phyloP scores from a whole-genome alignment of 768 basidiomycete species.

The Leucocoprinus birnbaumii region DNA sequence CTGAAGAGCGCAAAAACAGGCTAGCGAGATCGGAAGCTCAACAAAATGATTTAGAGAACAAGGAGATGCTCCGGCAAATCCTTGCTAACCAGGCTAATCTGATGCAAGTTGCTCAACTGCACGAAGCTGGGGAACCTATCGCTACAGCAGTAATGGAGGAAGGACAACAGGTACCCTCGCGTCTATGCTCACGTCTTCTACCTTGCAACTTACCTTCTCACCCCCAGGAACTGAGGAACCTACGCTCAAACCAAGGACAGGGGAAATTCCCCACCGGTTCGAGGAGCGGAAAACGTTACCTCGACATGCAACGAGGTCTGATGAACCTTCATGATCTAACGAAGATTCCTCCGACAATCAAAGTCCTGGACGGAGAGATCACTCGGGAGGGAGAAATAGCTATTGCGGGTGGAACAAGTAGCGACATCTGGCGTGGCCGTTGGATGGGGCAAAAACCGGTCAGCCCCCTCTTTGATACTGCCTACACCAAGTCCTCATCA shows the following conservation, averaged over 20 bases:
- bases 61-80: constrained; percentile 36
- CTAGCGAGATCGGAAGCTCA: constrained; percentile 24
- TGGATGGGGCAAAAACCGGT: constrained; percentile 56
- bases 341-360: constrained; percentile 51
- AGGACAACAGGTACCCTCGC: constrained; percentile 42
- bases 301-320: constrained; percentile 43
- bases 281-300: constrained; percentile 26
- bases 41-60: constrained; percentile 29
- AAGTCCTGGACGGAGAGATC: constrained; percentile 52
- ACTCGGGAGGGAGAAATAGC: constrained; percentile 34
- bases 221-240: constrained; percentile 17
- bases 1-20: constrained; percentile 18
- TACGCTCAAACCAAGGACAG: constrained; percentile 12
- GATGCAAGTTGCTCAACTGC: constrained; percentile 28
- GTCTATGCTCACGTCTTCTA: not conserved
- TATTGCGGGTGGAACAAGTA: constrained; percentile 49
- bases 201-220: constrained; percentile 1
- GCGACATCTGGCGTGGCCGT: constrained; percentile 50
- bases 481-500: not conserved
- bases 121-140: constrained; percentile 35
- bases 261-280: constrained; percentile 14
- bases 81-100: constrained; percentile 29
- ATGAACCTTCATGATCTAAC: constrained; percentile 25
- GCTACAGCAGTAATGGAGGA: constrained; percentile 48
- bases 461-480: constrained; percentile 11